Percentiles rank a stretch among this genome's conserved stretches.
phyloP scores from a whole-genome alignment of 176 grass and related monocot genomes.

The Luzula sylvatica region DNA sequence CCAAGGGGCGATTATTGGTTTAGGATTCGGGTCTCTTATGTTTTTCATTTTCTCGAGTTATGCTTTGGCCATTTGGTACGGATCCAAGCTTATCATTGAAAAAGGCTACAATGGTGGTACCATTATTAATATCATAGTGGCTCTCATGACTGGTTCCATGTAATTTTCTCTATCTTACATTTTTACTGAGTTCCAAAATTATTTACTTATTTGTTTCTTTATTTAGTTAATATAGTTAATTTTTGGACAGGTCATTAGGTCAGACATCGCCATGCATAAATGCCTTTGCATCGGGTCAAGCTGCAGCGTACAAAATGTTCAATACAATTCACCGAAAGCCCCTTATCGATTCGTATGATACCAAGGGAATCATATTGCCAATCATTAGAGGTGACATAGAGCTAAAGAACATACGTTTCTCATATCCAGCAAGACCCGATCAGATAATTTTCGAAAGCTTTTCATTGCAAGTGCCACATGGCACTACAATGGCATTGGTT shows the following conservation, averaged over 20 bases:
- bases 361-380: constrained; percentile 33
- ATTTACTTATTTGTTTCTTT: too few relatives aligned
- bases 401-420: constrained; percentile 45
- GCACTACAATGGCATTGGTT: constrained; percentile 66
- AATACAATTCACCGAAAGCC: constrained; percentile 52
- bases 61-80: constrained; percentile 69
- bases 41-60: constrained; percentile 56
- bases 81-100: constrained; percentile 51
- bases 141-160: constrained; percentile 61
- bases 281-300: constrained; percentile 54
- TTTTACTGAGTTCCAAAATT: neutral
- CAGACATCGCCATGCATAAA: constrained; percentile 60
- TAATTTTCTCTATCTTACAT: constrained; percentile 32
- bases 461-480: constrained; percentile 43
- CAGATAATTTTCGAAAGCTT: constrained; percentile 58
- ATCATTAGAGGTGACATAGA: constrained; percentile 50
- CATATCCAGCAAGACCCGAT: constrained; percentile 56
- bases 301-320: constrained; percentile 73
- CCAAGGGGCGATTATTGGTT: constrained; percentile 36
- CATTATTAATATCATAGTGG: constrained; percentile 51
- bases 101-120: constrained; percentile 70
- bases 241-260: constrained; percentile 53
- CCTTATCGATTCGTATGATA: constrained; percentile 36
- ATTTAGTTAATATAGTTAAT: too few relatives aligned
- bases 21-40: constrained; percentile 47